Base-by-base conservation (phyloP, 2,329 filamentous ascomycete genomes). In the Penicillium fuscoglaucum region DNA sequence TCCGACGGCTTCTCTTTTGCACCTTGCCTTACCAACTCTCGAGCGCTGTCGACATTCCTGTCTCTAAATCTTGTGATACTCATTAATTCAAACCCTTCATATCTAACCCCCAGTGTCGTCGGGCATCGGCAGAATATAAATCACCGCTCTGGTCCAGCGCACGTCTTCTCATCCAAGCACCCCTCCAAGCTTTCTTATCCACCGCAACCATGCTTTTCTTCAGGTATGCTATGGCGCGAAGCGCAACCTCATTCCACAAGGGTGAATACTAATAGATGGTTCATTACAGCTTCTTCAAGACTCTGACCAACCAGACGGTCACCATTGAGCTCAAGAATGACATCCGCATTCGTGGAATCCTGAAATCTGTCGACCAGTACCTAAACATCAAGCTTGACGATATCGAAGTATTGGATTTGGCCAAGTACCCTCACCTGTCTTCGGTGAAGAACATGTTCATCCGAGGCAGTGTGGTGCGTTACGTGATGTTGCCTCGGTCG, bases 251-350 rank as follows among this genome's bases (percentile, higher is more conserved):
- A 26, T 33, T 5, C 2, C 2, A 1, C 19, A 6, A 7, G 3
- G 15, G 10, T 5, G 4, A 10, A 21, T 39, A 43, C 40, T 57
- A 15, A 57, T n/a, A 4, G 2, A 1, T 13, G 2, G 15, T 7
- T n/a, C 8, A 19, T n/a, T 26, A 6, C 73, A 95, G 90, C 81
- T 98, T 97, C 82, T 98, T 98, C 87, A 98, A 98, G 79, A 98
- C 93, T 54, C 90, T 98, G 71, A 96, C 97, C 75, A 95, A 97
- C 82, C 90, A 95, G 68, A 88, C 96, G 82, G 93, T 99, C 72
- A 98, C 93, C 47, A 92, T 99, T 74, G 95, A 99, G 82, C 90
- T 99, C 76, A 99, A 99, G 81, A 99, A 99, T 77, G 95, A 99
- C 79, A 96, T 99, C 69, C 92, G 93, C 74, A 96, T 99, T 76